Base-by-base conservation (phyloP, 768 basidiomycete species). In the Suillus subluteus region DNA sequence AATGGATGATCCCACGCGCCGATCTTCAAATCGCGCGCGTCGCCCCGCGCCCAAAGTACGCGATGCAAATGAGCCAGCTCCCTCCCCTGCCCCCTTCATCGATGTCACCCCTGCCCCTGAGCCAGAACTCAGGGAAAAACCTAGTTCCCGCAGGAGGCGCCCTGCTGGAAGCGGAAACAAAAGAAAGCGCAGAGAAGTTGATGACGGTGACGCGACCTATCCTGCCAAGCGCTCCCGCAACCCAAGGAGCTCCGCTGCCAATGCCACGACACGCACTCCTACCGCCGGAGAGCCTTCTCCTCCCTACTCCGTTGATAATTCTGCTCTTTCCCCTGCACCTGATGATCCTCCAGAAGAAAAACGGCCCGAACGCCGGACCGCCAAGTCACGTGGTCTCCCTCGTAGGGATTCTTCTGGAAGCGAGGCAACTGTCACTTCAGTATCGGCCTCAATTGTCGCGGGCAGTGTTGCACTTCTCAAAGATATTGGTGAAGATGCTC, bases 211-310 rank as follows among this genome's bases (percentile, higher is more conserved):
- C 68, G 82, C 85, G 1, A 84, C 86, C n/a, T 91, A 90, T 72
- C 89, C 90, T n/a, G 87, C 89, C 13, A 91, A 90, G 76, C 83
- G 88, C 32, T 81, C 87, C 23, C 84, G 89, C 35, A 79, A 83
- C 64, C 83, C 87, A 7, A 78, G 89, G 67, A 82, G 72, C 16
- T 75, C 75, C 72, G 40, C 67, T 13, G 66, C 68, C 38, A 52
- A 55, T 30, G 62, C 62, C n/a, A 73, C 72, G 40, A 66, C 65
- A 59, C 76, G 67, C 70, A 71, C 65, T 52, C 61, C 73, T 3
- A 78, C 72, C 55, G 69, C 65, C n/a, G 84, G 84, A 64, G 83
- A 82, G 0, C 83, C 81, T n/a, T 80, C 79, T 2, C 79, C 82
- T 21, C 69, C 76, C 26, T 81, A 78, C 35, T 79, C 75, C 6